Evolutionary conservation across 2,329 filamentous ascomycete genomes (phyloP), one percentile per base, ranked within the genome.

Genomic region (Bisporella sp.): DNA sequence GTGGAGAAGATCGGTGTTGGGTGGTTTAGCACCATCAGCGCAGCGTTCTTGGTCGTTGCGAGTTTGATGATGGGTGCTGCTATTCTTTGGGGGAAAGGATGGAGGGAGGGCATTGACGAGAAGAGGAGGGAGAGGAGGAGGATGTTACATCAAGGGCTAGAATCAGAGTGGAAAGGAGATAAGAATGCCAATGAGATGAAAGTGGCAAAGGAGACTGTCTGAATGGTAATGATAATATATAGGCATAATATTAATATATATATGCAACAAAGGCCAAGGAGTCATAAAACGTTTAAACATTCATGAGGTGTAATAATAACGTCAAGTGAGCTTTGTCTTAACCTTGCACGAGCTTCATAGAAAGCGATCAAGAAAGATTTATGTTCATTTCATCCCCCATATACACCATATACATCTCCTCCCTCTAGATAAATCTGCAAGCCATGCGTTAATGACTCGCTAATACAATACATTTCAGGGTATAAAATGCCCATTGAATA

Each of bases 1-100:
- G 76, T 90, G n/a, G 72, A 89, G 53, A 70, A 67, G 31, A 84
- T 93, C 49, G 88, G 89, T 4, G 82, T 92, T 0, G 89, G 88
- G 0, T 91, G 87, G 85, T 91, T 90, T 64, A 83, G 77, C 43
- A 90, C 87, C 1, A 83, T 90, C 51, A 80, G 75, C 45, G 77
- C 81, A 0, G 49, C 67, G 1, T 85, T 85, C 53, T 61, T 86
- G 45, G 62, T 79, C 1, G 57, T 67, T 1, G 60, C 57, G 51
- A 52, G 48, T 30, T 31, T 57, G 39, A 59, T 52, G 8, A 58
- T 56, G 4, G 50, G 41, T n/a, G 51, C 56, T 8, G 58, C 59
- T 6, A 54, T 64, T 9, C 7, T 47, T n/a, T 62, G 59, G 62
- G 63, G 62, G 0, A 56, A 31, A 6, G 39, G 43, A 0, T 65